Base-by-base conservation (phyloP, 129 eudicot species). In the Escallonia herrerae region DNA sequence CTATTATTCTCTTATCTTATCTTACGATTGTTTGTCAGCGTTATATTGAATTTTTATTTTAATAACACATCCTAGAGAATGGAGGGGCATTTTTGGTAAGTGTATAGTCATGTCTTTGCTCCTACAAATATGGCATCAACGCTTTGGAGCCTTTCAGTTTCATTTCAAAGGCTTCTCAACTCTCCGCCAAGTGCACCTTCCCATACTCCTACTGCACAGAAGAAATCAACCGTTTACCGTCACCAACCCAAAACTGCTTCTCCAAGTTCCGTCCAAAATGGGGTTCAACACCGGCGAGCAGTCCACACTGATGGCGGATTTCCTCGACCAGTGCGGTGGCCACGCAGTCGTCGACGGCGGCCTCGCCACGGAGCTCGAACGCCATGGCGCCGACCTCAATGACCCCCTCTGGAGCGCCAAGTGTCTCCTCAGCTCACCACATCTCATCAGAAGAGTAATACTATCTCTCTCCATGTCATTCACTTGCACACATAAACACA, bases 321-420 rank as follows among this genome's bases (percentile, higher is more conserved):
- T 90, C 67, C 77, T 90, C 71, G 70, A 61, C 46, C 78, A 77
- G 71, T 82, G 83, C 65, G 90, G 97, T 55, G 97, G 95, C 46
- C 77, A 68, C 58, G 95, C 83, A 45, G 90, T 90, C 10, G 39
- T 90, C 4, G 97, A 90, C 78, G 97, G 97, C 2, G 97, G 95
- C 6, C 85, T 90, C 40, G 97, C 95, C 69, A 90, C 97, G 77
- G 95, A 90, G 86, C 85, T 90, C 8, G 87, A 90, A 62, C 77
- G 91, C 2, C 90, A 84, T 65, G 97, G 97, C 13, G 97, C 97
- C 15, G 87, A 90, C 74, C 89, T 90, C 50, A 80, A 90, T 43
- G 93, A 90, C 58, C 93, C 97, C 47, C 80, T 90, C 2, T 90
- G 97, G 97, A 90, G 97, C 69, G 97, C 97, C 56, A 87, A 90